phyloP scores from a whole-genome alignment of 345 rosid genomes.

The Streptanthus diversifolius region DNA sequence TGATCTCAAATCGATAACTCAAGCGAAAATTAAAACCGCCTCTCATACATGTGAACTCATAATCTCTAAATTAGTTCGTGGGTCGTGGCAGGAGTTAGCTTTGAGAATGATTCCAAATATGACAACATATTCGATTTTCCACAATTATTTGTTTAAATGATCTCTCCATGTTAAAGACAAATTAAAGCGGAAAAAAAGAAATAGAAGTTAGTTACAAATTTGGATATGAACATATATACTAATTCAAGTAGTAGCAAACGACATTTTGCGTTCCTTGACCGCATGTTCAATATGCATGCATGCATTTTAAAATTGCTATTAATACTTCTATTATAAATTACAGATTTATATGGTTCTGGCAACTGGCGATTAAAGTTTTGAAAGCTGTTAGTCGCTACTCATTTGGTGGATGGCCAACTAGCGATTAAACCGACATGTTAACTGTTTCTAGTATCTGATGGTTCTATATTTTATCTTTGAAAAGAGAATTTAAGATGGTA shows the following conservation, averaged over 20 bases:
- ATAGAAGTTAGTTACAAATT: background rate
- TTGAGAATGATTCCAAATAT: constrained; percentile 12
- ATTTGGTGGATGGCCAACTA: constrained; percentile 3
- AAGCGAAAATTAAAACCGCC: too few relatives aligned
- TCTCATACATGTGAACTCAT: constrained; percentile 6
- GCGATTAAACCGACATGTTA: background rate
- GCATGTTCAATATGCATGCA: constrained; percentile 5
- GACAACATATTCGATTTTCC: constrained; percentile 9
- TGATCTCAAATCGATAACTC: too few relatives aligned
- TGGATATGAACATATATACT: background rate
- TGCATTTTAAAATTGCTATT: constrained; percentile 3
- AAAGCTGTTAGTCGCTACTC: background rate
- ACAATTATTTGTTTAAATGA: background rate
- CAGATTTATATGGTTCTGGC: background rate
- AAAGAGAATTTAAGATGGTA: background rate
- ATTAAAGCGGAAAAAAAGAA: background rate
- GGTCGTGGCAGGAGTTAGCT: constrained; percentile 2
- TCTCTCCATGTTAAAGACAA: constrained; percentile 1
- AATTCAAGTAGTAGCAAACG: constrained; percentile 21
- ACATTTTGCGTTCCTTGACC: constrained; percentile 25
- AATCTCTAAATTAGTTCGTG: background rate
- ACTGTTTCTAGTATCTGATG: background rate
- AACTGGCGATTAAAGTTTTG: background rate
- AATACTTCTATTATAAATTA: background rate
- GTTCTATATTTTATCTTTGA: background rate